Conservation (phyloP, 2,329 filamentous ascomycete genomes). For the Fusarium chaquense region DNA sequence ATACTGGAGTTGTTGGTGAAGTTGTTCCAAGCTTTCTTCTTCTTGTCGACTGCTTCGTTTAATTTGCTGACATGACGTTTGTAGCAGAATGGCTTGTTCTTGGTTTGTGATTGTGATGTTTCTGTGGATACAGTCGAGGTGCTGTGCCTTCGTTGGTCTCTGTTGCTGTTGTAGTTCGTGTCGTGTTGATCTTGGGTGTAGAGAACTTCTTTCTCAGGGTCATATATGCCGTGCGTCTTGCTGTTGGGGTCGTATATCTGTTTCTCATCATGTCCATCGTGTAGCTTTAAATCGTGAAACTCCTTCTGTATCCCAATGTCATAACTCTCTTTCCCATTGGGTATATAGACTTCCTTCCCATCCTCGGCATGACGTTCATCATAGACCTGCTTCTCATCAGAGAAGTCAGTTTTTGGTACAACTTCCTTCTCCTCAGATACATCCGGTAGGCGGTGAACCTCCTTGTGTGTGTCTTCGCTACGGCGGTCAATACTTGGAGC, state of each 20-base stretch:
- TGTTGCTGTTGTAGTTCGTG: neutral
- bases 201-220: neutral
- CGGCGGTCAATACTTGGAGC: neutral
- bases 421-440: conserved; percentile 36
- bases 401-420: neutral
- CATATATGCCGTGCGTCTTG: neutral
- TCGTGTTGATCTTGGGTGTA: no score
- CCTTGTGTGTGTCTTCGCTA: conserved; percentile 28
- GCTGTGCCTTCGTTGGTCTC: neutral
- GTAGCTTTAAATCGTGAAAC: conserved; percentile 4
- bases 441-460: conserved; percentile 13
- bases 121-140: neutral
- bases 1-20: conserved; percentile 23
- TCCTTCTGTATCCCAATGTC: neutral
- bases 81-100: neutral
- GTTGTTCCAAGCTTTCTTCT: conserved; percentile 30
- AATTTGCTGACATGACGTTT: conserved; percentile 19
- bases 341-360: conserved; percentile 21
- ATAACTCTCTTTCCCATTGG: conserved; percentile 14
- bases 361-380: neutral
- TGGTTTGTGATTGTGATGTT: neutral
- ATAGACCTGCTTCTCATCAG: conserved; percentile 15
- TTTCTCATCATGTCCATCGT: conserved; percentile 18
- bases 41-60: conserved; percentile 33
- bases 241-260: conserved; percentile 4